These are phyloP conservation scores for Pezicula carpinea DNA, from an alignment of 2,329 filamentous ascomycete genomes.

Conservation along the genomic window DNA sequence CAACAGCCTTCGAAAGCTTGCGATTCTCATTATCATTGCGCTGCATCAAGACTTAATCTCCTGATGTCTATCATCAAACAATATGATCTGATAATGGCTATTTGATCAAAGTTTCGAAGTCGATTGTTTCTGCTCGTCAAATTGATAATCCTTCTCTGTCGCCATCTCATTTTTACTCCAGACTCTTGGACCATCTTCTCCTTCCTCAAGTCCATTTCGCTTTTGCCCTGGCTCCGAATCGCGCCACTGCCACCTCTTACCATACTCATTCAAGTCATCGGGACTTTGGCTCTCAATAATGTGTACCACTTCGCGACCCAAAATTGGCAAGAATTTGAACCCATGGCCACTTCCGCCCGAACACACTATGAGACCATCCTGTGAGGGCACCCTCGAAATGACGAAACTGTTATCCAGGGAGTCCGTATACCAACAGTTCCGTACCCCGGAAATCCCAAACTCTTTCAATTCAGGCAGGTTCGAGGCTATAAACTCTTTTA, in stretches of 20 bases:
- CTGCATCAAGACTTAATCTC: no score
- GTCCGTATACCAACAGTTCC: conserved; percentile 27
- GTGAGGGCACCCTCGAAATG: neutral
- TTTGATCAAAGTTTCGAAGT: no score
- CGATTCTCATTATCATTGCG: no score
- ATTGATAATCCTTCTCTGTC: conserved; percentile 14
- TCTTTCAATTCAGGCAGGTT: conserved; percentile 5
- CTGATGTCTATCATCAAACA: no score
- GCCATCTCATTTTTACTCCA: conserved; percentile 26
- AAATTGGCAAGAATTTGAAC: conserved; percentile 29
- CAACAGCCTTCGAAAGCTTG: no score
- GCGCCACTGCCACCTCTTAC: conserved; percentile 27
- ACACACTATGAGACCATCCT: neutral
- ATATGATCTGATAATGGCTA: no score
- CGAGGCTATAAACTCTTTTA: conserved; percentile 3
- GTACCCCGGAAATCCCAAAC: conserved; percentile 4
- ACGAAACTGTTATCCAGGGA: conserved; percentile 27
- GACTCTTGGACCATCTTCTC: conserved; percentile 24
- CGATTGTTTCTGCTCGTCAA: no score
- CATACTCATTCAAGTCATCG: conserved; percentile 22
- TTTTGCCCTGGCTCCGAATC: conserved; percentile 3
- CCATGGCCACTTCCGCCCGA: conserved; percentile 15
- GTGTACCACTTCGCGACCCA: conserved; percentile 27
- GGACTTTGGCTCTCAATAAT: conserved; percentile 21
- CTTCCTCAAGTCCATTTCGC: conserved; percentile 26